These are phyloP conservation scores for Lodderomyces pseudojiufengensis DNA, from an alignment of 1,139 yeast genomes.

Conservation along the genomic window DNA sequence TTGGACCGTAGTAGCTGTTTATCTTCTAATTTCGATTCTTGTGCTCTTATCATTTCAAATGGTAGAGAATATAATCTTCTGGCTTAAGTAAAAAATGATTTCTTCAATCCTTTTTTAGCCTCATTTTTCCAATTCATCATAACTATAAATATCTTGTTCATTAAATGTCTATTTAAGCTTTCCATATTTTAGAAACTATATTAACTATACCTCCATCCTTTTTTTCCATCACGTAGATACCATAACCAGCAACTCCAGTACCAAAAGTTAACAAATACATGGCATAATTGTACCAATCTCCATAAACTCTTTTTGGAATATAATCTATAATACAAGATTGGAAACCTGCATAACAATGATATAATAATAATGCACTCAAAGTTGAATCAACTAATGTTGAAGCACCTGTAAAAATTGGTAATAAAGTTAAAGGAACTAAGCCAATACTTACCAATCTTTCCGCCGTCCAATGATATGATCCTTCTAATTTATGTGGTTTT, in stretches of 20 bases:
- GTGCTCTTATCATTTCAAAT: no score
- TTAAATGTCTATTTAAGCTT: conserved; percentile 23
- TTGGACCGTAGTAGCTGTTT: no score
- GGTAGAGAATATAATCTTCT: no score
- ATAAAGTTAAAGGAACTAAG: conserved; percentile 67
- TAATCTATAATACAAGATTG: conserved; percentile 86
- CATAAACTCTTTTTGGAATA: conserved; percentile 81
- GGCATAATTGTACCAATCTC: conserved; percentile 63
- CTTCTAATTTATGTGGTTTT: conserved; percentile 57
- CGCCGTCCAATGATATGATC: conserved; percentile 86
- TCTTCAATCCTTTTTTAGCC: no score
- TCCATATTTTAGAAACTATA: conserved; percentile 37
- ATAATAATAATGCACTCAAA: conserved; percentile 57
- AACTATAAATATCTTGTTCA: no score
- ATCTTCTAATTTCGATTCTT: no score
- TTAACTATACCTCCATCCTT: conserved; percentile 44
- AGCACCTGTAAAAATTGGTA: conserved; percentile 70
- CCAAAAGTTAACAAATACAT: conserved; percentile 66
- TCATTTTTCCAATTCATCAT: no score
- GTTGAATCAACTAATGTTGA: conserved; percentile 72
- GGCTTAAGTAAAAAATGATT: no score
- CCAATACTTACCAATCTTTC: conserved; percentile 68
- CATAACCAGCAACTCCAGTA: conserved; percentile 69
- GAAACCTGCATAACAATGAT: conserved; percentile 80
- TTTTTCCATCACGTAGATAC: conserved; percentile 78